Base-by-base conservation (phyloP, 441 rosid genomes). In the Flueggea neowawraea region DNA sequence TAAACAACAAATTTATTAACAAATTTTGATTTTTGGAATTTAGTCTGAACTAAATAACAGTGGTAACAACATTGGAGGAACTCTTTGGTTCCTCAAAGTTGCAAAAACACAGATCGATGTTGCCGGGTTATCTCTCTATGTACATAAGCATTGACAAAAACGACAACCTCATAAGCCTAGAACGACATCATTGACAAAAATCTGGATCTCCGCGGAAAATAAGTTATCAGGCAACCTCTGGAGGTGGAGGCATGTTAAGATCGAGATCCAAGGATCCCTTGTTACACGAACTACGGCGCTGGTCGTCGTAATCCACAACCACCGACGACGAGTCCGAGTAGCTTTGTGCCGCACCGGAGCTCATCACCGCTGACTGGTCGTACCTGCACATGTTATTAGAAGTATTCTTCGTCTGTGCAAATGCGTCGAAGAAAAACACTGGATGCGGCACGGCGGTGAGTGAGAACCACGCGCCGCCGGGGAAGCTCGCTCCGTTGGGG, bases 301-400 rank as follows among this genome's bases (percentile, higher is more conserved):
- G 61, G 7, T 63, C 71, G 51, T 69, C 82, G n/a, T 67, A 64
- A 78, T 88, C 28, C 28, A 22, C 86, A 31, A 88, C 65, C 48
- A 84, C 75, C 53, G 84, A 78, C 10, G 92, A 90, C 2, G 88
- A 82, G 65, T 87, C 84, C 5, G 92, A 82, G 16, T 82, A 87
- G 56, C 91, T 83, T 31, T 71, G 81, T 7, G 22, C 70, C 12
- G 74, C 78, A 28, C 64, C 58, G 36, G 44, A 63, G 45, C 51
- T 53, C 31, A 61, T 47, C 72, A 12, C 63, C 52, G 28, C 62
- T 45, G 50, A n/a, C 11, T 49, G 81, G 69, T 74, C 73, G 49
- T 58, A 60, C 47, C 63, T 60, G 60, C 57, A 53, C 45, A 31
- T n/a, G 61, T 41, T 61, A 22, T 10, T 22, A 14, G 16, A 16